Conservation (phyloP, 768 basidiomycete species). For the Dacryopinax primogenitus region DNA sequence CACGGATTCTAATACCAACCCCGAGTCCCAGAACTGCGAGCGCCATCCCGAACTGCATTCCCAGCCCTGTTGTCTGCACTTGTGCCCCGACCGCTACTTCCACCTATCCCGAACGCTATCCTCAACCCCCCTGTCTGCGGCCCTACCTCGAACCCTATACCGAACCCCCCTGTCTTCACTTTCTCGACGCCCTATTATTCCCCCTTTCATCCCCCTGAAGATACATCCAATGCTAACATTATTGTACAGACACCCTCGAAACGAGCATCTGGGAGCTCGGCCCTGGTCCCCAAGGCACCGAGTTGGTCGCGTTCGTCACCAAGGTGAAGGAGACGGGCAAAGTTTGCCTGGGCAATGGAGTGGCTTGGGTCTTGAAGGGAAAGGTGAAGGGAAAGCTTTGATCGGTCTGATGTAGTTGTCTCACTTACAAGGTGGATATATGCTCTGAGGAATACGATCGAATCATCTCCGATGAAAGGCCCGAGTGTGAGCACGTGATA, state of each 20-base stretch:
- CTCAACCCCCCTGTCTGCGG: no score
- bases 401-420: background rate
- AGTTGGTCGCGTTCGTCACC: slow-evolving; percentile 49
- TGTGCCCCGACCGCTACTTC: no score
- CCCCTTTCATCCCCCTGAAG: background rate
- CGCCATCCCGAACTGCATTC: no score
- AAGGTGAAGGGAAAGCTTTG: slow-evolving; percentile 35
- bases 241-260: slow-evolving; percentile 43
- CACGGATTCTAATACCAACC: no score
- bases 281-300: slow-evolving; percentile 43
- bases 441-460: background rate
- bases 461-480: no score
- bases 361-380: slow-evolving; percentile 53
- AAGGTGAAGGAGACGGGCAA: slow-evolving; percentile 50
- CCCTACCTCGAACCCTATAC: no score
- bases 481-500: no score
- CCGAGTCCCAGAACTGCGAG: no score
- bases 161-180: background rate
- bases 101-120: no score
- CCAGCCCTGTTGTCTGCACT: no score
- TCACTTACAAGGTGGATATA: background rate
- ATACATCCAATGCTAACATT: background rate
- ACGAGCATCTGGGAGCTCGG: slow-evolving; percentile 70
- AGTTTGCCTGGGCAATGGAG: slow-evolving; percentile 45
- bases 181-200: background rate